Evolutionary conservation across 2,329 filamentous ascomycete species (phyloP), one percentile per base, ranked within the genome.

Genomic region (Stylonectria norvegica): DNA sequence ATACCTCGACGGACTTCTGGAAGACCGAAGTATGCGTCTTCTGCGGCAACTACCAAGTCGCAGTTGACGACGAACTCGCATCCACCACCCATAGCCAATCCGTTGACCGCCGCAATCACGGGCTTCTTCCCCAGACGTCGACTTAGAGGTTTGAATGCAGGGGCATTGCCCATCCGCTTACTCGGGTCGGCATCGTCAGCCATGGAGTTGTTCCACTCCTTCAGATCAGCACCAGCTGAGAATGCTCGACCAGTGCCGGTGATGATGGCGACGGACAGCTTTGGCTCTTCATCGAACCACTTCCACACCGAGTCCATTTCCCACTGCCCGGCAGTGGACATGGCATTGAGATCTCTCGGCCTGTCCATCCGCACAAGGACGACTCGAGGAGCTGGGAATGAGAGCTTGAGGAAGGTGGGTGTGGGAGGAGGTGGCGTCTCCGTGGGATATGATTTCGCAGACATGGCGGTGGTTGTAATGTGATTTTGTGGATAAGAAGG

Each of bases 51-150:
- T 4, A 78, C 70, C 55, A 79, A 62, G 47, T 78, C 74, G 43
- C 71, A 78, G 35, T 75, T 75, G 38, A 77, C 58, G 7, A 70
- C 68, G 49, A 77, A 73, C 59, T 80, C 76, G 48, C 78, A 78
- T 0, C 76, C 77, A 4, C 76, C 77, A 0, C 77, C 77, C 33
- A 78, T 62, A 1, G 75, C 74, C 44, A 73, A 69, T 0, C 77
- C 77, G 58, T 80, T 81, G 3, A 79, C 74, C 2, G 77, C 77
- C 7, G 75, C 76, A 55, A 81, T 76, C 32, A 81, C 67, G 2
- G 77, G 77, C 59, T 81, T 81, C 64, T 78, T 80, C 1, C 80
- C 79, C 10, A 60, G 60, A 10, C 80, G 66, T 28, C 73, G 65
- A 28, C 73, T 77, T 11, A 84, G 56, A 0, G 76, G 79, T 40